Conservation (phyloP, 1,284 basidiomycete species). For the Schizophyllum commune region DNA sequence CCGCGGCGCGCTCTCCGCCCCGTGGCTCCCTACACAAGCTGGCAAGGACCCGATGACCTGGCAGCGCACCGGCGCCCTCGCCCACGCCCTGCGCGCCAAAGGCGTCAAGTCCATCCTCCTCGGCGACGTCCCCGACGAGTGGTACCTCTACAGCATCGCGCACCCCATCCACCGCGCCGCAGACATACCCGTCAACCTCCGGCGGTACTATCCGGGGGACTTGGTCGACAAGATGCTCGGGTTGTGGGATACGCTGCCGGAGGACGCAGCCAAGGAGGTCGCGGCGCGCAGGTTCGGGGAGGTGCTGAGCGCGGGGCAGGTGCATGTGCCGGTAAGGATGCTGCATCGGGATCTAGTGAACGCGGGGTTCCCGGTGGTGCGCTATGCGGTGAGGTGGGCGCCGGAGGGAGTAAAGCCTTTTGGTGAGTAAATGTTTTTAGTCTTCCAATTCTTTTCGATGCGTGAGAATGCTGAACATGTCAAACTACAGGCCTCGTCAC, state of each 20-base stretch:
- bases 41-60: constrained; percentile 61
- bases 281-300: constrained; percentile 44
- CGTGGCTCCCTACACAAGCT: constrained; percentile 43
- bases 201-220: constrained; percentile 50
- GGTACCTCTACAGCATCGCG: constrained; percentile 67
- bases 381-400: constrained; percentile 65
- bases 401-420: constrained; percentile 47
- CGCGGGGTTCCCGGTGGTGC: constrained; percentile 51
- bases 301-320: constrained; percentile 60
- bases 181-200: constrained; percentile 49
- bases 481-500: constrained; percentile 50
- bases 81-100: constrained; percentile 42
- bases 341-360: constrained; percentile 53
- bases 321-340: constrained; percentile 59
- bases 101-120: constrained; percentile 56
- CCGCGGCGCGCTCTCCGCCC: constrained; percentile 52
- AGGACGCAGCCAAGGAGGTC: constrained; percentile 32
- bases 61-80: constrained; percentile 56
- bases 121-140: constrained; percentile 69
- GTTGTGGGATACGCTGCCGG: constrained; percentile 33
- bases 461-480: not conserved
- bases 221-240: constrained; percentile 39
- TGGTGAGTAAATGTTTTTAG: constrained; percentile 41
- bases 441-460: too few relatives aligned
- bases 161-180: constrained; percentile 40